A percentile compares a stretch with the other conserved stretches of the same genome.
These are phyloP conservation scores for Straminergon stramineum DNA, from an alignment of 225 moss, liverwort and hornwort genomes.

Conservation along the genomic window DNA sequence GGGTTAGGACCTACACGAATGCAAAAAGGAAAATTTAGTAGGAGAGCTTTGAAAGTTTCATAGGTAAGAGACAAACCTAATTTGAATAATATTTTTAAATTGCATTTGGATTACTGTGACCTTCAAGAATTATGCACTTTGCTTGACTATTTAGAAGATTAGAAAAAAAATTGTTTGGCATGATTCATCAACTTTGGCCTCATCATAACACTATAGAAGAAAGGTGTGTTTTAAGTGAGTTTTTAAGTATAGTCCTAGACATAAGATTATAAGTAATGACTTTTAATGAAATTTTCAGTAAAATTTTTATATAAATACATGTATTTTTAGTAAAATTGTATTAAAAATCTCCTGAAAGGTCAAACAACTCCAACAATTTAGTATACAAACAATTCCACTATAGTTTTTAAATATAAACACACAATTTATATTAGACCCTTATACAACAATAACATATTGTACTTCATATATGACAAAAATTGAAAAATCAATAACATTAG, in stretches of 20 bases:
- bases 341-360: too few relatives aligned
- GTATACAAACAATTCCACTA: background rate
- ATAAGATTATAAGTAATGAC: too few relatives aligned
- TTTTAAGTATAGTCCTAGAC: too few relatives aligned
- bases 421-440: background rate
- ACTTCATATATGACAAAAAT: background rate
- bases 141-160: background rate
- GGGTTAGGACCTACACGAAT: background rate
- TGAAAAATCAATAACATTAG: background rate
- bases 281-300: too few relatives aligned
- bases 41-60: background rate
- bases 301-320: too few relatives aligned
- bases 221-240: too few relatives aligned
- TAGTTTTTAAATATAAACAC: background rate
- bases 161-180: background rate
- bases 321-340: too few relatives aligned
- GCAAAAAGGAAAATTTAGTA: background rate
- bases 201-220: too few relatives aligned
- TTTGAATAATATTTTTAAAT: background rate
- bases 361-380: too few relatives aligned
- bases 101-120: background rate
- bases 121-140: background rate
- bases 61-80: background rate
- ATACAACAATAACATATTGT: too few relatives aligned
- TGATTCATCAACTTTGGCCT: background rate